Base-by-base conservation (phyloP, 768 basidiomycete genomes). In the Pleurotus salmoneostramineus region DNA sequence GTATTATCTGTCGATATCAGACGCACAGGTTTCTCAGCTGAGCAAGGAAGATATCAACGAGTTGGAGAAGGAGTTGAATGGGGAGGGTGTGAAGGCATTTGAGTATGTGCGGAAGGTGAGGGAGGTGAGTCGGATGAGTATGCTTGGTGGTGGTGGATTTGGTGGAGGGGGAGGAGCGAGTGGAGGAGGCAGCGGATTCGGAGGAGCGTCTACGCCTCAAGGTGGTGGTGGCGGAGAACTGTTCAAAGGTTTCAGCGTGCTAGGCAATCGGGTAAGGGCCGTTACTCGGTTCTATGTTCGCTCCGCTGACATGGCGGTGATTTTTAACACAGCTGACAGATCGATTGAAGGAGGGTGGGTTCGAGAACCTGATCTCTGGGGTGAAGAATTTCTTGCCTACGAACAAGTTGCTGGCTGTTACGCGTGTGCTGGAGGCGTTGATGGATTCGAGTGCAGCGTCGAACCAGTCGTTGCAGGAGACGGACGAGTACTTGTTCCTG, bases 341-440 rank as follows among this genome's bases (percentile, higher is more conserved):
- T 67, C 83, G 93, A 48, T 76, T 98, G 56, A 92, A 95, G 72
- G 96, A 97, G 67, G 92, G 95, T 36, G 94, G 94, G n/a, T 80
- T 98, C 34, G 95, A 98, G 69, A 96, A 96, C 69, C 78, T 99
- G 12, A 92, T 99, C 61, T 95, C 95, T 0, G 96, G 95, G 40
- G 97, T 99, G 65, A 97, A 96, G 71, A 98, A 97, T 73, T 95
- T 99, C 78, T 74, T 99, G 14, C 97, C 97, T 0, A 89, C 93
- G 2, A 93, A 94, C 69, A 96, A 99, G 72, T 83, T 97, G 40
- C 82, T 97, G 50, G 89, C 93, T 8, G 85, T 96, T 47, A 98
- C 97, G 0, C 87, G 97, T 8, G 79, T 99, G 34, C 88, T 91
- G 1, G 97, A 98, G 67, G 96, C 97, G 17, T 78, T 99, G 32